phyloP scores from a whole-genome alignment of 345 rosid genomes.

The Stellera chamaejasme region DNA sequence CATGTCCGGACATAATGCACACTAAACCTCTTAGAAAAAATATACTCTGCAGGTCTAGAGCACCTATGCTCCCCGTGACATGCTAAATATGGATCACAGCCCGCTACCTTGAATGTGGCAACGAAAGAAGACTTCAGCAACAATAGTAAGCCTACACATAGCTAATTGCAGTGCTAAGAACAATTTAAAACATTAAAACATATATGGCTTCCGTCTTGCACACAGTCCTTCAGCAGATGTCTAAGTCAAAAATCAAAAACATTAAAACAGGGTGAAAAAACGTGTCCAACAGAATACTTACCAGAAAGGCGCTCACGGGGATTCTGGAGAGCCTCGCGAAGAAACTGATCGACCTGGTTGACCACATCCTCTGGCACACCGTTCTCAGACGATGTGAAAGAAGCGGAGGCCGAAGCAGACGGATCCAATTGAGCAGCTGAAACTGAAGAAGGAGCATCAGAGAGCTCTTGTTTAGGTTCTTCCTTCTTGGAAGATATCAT shows the following conservation, averaged over 20 bases:
- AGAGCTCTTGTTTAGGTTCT: conserved; percentile 6
- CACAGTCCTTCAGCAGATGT: no score
- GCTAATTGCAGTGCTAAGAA: no score
- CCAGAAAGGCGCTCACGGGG: conserved; percentile 79
- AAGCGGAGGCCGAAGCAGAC: conserved; percentile 6
- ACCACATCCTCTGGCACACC: conserved; percentile 29
- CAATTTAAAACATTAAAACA: no score
- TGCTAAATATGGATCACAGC: no score
- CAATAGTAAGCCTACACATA: no score
- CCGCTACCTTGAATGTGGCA: no score
- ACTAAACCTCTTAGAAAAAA: no score
- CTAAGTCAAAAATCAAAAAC: background rate
- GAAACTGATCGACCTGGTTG: conserved; percentile 68
- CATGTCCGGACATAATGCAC: no score
- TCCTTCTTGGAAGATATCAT: conserved; percentile 33
- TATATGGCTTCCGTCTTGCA: no score
- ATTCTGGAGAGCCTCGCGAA: conserved; percentile 66
- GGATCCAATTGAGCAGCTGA: background rate
- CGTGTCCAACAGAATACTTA: conserved; percentile 14
- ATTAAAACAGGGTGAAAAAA: background rate
- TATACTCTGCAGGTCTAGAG: no score
- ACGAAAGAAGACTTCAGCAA: no score
- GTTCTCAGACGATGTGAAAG: conserved; percentile 12
- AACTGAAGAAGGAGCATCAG: conserved; percentile 17
- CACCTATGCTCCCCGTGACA: no score